Evolutionary conservation across 1,284 basidiomycete species (phyloP).

Genomic region (Ustilago vetiveriae): DNA sequence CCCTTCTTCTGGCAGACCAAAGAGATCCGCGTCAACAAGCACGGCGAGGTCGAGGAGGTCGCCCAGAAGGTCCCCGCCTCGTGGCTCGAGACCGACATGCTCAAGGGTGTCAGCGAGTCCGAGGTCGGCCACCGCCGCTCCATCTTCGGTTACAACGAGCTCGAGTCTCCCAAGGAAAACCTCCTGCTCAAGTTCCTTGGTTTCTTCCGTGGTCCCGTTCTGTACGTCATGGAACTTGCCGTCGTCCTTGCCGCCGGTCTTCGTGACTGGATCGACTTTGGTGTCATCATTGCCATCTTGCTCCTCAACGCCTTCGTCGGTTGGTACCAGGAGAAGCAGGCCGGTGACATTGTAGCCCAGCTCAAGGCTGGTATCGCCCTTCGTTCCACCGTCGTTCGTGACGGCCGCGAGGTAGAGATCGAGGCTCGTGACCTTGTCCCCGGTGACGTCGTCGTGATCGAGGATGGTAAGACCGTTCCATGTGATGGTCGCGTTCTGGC

Average conservation of each 20-base stretch:
- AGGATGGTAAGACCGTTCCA: conserved; percentile 72
- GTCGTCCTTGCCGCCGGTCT: conserved; percentile 68
- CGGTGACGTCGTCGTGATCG: conserved; percentile 70
- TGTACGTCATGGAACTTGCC: conserved; percentile 69
- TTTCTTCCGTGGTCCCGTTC: conserved; percentile 68
- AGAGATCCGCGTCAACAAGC: conserved; percentile 66
- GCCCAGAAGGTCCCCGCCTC: conserved; percentile 64
- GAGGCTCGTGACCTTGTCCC: conserved; percentile 73
- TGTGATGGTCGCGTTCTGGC: conserved; percentile 72
- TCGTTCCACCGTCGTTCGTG: conserved; percentile 70
- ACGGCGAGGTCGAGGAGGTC: conserved; percentile 64
- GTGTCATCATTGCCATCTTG: conserved; percentile 70
- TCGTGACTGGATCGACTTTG: conserved; percentile 71
- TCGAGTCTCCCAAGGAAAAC: conserved; percentile 68
- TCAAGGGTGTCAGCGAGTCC: conserved; percentile 68
- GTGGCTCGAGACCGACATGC: conserved; percentile 70
- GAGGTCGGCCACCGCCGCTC: conserved; percentile 68
- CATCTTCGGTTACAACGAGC: conserved; percentile 68
- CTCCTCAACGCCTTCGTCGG: conserved; percentile 72
- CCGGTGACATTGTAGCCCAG: conserved; percentile 71
- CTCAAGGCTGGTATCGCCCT: conserved; percentile 73
- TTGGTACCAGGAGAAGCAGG: conserved; percentile 73
- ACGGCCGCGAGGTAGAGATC: conserved; percentile 70
- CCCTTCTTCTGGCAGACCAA: conserved; percentile 63
- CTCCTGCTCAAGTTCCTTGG: conserved; percentile 70